Evolutionary conservation across 1,284 basidiomycete species (phyloP).

Genomic region (Boletellus deceptivus): DNA sequence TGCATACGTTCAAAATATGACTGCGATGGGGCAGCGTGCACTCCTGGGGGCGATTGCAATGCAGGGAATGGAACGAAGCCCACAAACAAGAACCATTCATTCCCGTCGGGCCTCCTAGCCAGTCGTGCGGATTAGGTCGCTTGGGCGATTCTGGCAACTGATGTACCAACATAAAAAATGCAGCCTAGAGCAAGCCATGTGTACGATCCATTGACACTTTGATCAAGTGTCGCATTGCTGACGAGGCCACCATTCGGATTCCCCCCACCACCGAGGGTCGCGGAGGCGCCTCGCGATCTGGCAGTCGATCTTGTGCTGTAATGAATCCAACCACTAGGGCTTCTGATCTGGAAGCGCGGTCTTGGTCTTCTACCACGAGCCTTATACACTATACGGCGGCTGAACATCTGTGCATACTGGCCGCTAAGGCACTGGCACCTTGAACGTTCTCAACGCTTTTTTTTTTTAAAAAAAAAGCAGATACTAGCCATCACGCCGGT

Average conservation of each 20-base stretch:
- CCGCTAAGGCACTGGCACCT: background rate
- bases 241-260: background rate
- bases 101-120: background rate
- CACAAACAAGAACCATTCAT: background rate
- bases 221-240: background rate
- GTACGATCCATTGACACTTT: too few species aligned
- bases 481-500: too few species aligned
- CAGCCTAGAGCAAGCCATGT: too few species aligned
- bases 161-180: background rate
- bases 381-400: too few species aligned
- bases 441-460: background rate
- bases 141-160: background rate
- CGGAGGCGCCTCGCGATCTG: background rate
- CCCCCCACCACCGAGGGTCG: conserved; percentile 3
- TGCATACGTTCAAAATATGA: conserved; percentile 9
- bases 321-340: background rate
- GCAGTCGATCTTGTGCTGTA: background rate
- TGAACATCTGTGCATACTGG: too few species aligned
- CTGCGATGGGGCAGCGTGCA: conserved; percentile 4
- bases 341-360: background rate
- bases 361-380: background rate
- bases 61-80: background rate
- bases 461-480: too few species aligned
- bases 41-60: background rate
- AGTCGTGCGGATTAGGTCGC: background rate